Percentiles rank a stretch among this genome's conserved stretches.
These are phyloP conservation scores for Verticillium nonalfalfae DNA, from an alignment of 2,329 filamentous ascomycete genomes.

Conservation along the genomic window DNA sequence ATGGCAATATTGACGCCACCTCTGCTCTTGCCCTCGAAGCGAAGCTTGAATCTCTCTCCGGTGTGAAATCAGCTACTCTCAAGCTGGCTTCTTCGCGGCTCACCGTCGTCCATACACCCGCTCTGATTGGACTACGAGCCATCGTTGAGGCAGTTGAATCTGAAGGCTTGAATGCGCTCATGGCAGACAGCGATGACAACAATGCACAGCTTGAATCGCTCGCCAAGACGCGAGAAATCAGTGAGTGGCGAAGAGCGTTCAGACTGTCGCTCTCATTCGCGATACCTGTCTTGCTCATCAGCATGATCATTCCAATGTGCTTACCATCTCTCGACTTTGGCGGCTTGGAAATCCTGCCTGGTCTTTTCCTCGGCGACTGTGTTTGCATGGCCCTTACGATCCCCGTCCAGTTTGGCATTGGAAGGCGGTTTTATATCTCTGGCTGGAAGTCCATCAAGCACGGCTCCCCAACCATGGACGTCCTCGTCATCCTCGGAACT, in stretches of 20 bases:
- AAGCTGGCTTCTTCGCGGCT: conserved; percentile 69
- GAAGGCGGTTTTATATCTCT: conserved; percentile 86
- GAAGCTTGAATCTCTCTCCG: conserved; percentile 56
- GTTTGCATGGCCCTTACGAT: conserved; percentile 79
- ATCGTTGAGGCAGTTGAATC: conserved; percentile 78
- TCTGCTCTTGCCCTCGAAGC: conserved; percentile 69
- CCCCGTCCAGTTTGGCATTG: conserved; percentile 94
- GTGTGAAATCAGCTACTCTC: conserved; percentile 68
- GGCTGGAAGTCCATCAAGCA: conserved; percentile 93
- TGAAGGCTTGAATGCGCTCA: conserved; percentile 80
- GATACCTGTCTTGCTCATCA: conserved; percentile 82
- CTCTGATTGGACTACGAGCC: conserved; percentile 68
- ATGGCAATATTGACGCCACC: conserved; percentile 66
- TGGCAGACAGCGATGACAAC: conserved; percentile 90
- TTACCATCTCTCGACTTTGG: conserved; percentile 73
- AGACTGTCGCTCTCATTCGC: conserved; percentile 72
- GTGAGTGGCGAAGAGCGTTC: conserved; percentile 84
- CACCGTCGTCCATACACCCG: conserved; percentile 65
- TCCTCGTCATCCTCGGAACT: conserved; percentile 87
- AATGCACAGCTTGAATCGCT: conserved; percentile 94
- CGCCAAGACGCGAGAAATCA: conserved; percentile 93
- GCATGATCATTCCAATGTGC: conserved; percentile 92
- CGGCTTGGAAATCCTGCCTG: conserved; percentile 56
- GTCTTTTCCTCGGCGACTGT: conserved; percentile 83
- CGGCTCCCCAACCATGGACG: conserved; percentile 93